Evolutionary conservation across 1,284 basidiomycete genomes (phyloP), one percentile per base, ranked within the genome.

Genomic region (Cutaneotrichosporon sp.): DNA sequence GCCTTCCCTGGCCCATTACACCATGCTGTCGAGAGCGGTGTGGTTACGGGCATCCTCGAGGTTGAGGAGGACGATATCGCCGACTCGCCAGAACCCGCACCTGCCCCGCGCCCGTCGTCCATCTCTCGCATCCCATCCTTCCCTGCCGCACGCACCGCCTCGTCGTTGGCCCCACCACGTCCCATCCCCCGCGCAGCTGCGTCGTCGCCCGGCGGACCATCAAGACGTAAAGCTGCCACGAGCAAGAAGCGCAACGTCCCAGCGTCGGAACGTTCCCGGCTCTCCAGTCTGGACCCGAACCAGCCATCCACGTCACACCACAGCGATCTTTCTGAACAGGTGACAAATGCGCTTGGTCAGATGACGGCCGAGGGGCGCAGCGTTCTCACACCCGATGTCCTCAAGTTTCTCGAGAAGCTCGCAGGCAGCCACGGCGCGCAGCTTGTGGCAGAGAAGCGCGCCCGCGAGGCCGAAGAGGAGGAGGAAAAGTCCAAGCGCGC

Each of bases 371-470:
- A 30, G 12, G 21, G 30, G 30, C 33, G 34, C 30, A 30, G 15
- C 33, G 30, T 39, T 12, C 47, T 37, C 14, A 59, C 49, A 8
- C 69, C 69, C 8, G 64, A 63, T 3, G 67, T 71, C 56, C 49
- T 69, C 30, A 56, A 56, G 35, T 61, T 66, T 56, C 51, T 71
- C 23, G 60, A 65, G 33, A 62, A 64, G 39, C 54, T 68, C 12
- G 64, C 64, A 4, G 66, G 66, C 2, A 49, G 55, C 17, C 56
- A 57, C 4, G 46, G 63, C 37, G 33, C 26, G 15, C 41, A 54
- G 35, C 14, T 22, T 17, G 23, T 34, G 49, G 46, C 17, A 8
- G 56, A 48, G 58, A 58, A 46, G 51, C 46, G 33, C 45, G n/a
- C 37, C 5, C 40, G 42, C 4, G 23, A 41, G 26, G 42, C 49